Conservation (phyloP, 345 rosid genomes). For the Angophora floribunda region DNA sequence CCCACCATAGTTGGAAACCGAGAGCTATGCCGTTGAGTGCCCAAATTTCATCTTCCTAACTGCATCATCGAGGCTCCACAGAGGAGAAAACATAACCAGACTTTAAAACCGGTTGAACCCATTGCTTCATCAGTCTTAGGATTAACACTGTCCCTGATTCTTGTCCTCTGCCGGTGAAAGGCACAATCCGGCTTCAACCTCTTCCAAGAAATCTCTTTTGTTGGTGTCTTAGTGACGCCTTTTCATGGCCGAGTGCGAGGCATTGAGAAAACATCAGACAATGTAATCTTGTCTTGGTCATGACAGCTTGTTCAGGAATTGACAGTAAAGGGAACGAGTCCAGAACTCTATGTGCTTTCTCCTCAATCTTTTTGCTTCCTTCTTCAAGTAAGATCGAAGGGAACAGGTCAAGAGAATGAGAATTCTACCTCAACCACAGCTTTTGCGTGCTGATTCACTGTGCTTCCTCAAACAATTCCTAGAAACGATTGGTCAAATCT, state of each 20-base stretch:
- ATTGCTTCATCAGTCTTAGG: not conserved
- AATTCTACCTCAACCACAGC: not conserved
- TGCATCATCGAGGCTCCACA: not conserved
- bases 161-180: not conserved
- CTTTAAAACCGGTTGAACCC: not conserved
- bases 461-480: not conserved
- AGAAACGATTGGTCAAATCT: not conserved
- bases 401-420: not conserved
- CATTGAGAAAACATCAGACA: constrained; percentile 2
- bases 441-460: not conserved
- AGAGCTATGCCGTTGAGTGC: not conserved
- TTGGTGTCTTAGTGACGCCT: not conserved
- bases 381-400: not conserved
- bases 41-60: not conserved
- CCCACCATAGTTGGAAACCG: not conserved
- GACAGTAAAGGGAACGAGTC: constrained; percentile 7
- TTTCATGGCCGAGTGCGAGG: constrained; percentile 7
- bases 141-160: not conserved
- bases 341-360: not conserved
- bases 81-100: not conserved
- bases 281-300: constrained; percentile 4
- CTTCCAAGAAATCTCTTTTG: not conserved
- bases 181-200: not conserved
- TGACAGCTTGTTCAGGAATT: constrained; percentile 4
- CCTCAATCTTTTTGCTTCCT: not conserved